phyloP scores from a whole-genome alignment of 257 asterid species.

The Misopates orontium region DNA sequence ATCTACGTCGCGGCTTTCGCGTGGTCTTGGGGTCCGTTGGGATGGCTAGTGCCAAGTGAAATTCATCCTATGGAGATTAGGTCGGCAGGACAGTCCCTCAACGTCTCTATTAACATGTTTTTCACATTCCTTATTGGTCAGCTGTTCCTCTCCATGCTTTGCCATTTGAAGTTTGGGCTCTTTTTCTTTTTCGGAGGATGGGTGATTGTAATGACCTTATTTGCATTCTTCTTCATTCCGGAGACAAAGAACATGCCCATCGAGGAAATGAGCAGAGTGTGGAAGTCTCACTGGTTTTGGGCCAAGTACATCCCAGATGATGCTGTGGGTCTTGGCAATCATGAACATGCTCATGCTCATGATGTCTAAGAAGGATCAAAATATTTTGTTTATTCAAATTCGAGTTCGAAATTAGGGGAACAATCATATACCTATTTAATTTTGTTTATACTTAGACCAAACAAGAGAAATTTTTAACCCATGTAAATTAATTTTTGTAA shows the following conservation, averaged over 20 bases:
- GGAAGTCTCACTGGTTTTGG: conserved; percentile 69
- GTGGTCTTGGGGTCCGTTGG: conserved; percentile 89
- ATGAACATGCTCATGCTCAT: background rate
- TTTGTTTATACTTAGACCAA: too few species aligned
- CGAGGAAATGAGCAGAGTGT: conserved; percentile 65
- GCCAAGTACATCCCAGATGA: conserved; percentile 43
- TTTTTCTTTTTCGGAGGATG: conserved; percentile 50
- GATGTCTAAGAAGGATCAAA: too few species aligned
- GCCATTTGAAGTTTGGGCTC: conserved; percentile 63
- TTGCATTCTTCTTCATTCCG: conserved; percentile 52
- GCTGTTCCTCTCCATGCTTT: conserved; percentile 68
- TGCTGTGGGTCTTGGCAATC: conserved; percentile 24
- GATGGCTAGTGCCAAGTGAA: conserved; percentile 95
- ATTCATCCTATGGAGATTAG: conserved; percentile 73
- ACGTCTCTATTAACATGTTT: conserved; percentile 53
- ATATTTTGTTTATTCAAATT: too few species aligned
- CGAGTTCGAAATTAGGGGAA: too few species aligned
- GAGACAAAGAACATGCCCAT: conserved; percentile 66
- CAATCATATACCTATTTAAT: too few species aligned
- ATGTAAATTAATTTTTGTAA: too few species aligned
- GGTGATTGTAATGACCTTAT: conserved; percentile 44
- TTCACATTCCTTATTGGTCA: conserved; percentile 64
- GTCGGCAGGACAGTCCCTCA: conserved; percentile 56
- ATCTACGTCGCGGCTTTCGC: conserved; percentile 53
- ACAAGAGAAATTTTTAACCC: too few species aligned